Evolutionary conservation across 768 basidiomycete genomes (phyloP).

Genomic region (Tylopilus cervinicoccineus): DNA sequence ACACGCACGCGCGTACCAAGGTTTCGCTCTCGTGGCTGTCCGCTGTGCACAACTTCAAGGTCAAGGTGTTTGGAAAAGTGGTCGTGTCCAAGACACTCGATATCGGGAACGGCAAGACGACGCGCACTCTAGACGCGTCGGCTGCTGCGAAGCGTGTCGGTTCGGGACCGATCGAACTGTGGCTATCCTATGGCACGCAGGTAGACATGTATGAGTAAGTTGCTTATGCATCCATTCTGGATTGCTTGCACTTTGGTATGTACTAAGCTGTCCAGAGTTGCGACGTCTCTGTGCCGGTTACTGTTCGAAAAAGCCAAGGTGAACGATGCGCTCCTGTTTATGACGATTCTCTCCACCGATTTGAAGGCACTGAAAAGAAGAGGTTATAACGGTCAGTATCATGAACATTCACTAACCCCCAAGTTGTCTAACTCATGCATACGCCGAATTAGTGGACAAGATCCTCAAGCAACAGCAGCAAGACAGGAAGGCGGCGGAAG

Average conservation of each 20-base stretch:
- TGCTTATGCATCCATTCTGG: too few species aligned
- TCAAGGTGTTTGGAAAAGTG: neutral
- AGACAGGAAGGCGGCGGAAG: constrained; percentile 56
- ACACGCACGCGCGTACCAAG: neutral
- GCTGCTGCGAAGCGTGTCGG: neutral
- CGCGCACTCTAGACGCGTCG: neutral
- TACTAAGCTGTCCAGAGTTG: neutral
- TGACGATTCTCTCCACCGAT: neutral
- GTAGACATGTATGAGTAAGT: constrained; percentile 4
- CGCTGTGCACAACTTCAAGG: neutral
- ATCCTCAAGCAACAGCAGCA: constrained; percentile 52
- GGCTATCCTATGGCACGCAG: neutral
- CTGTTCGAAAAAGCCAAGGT: neutral
- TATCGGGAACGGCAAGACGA: neutral
- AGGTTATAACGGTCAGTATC: neutral
- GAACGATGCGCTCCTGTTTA: neutral
- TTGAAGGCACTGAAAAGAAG: neutral
- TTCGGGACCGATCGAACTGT: neutral
- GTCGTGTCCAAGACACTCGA: neutral
- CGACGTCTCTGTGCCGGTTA: constrained; percentile 1
- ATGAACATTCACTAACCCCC: neutral
- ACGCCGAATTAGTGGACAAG: neutral
- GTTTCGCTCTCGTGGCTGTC: neutral
- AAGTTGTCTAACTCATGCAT: neutral
- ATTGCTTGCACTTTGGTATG: neutral